Evolutionary conservation across 2,329 filamentous ascomycete genomes (phyloP).

Genomic region (Claviceps fusiformis): DNA sequence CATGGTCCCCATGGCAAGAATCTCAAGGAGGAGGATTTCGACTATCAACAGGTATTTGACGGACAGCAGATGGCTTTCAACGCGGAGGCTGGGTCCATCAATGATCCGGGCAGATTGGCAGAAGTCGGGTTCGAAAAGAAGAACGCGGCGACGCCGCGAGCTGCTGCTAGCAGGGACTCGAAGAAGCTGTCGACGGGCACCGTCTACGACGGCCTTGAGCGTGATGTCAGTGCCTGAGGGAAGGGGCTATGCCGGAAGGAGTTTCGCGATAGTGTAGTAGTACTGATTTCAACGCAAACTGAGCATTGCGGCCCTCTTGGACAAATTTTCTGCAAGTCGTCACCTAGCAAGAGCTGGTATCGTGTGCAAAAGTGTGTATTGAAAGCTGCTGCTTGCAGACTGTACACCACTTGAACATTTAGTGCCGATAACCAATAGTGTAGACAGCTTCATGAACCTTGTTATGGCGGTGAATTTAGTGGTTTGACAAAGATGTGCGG

Average conservation of each 20-base stretch:
- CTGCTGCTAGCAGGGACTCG: constrained; percentile 15
- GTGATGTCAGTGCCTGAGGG: constrained; percentile 1
- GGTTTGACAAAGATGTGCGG: too few species aligned
- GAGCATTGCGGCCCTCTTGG: too few species aligned
- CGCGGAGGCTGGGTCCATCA: constrained; percentile 30
- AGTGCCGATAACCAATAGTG: too few species aligned
- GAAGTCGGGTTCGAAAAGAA: constrained; percentile 26
- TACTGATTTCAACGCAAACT: too few species aligned
- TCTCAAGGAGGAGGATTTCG: constrained; percentile 24
- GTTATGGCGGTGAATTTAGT: too few species aligned
- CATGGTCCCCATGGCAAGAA: constrained; percentile 30
- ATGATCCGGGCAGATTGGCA: constrained; percentile 33
- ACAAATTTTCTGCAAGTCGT: too few species aligned
- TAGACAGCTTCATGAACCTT: too few species aligned
- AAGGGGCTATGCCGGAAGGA: background rate
- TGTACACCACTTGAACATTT: too few species aligned
- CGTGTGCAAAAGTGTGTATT: too few species aligned
- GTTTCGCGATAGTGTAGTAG: background rate
- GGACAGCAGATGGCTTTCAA: constrained; percentile 25
- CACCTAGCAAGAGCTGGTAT: too few species aligned
- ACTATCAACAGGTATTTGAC: constrained; percentile 19
- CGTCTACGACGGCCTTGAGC: constrained; percentile 18
- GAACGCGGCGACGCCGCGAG: constrained; percentile 11
- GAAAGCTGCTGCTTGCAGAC: too few species aligned
- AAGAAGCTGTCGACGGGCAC: constrained; percentile 13